A percentile compares a stretch with the other conserved stretches of the same genome.
phyloP scores from a whole-genome alignment of 2,329 filamentous ascomycete genomes.

The Cercospora sp. region DNA sequence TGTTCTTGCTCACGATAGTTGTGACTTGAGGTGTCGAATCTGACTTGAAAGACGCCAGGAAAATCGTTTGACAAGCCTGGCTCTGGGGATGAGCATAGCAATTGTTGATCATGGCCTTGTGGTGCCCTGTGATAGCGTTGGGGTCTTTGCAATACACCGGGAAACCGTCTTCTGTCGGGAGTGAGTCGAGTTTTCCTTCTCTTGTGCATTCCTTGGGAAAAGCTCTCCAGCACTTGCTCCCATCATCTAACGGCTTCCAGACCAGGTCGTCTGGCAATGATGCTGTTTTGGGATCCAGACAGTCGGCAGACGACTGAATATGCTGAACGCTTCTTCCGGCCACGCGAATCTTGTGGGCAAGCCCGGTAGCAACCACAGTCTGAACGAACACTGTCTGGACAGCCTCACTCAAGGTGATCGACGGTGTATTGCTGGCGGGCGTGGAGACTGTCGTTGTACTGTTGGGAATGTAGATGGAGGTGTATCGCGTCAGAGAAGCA shows the following conservation, averaged over 20 bases:
- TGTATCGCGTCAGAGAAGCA: neutral
- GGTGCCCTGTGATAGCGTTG: neutral
- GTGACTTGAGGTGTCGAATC: neutral
- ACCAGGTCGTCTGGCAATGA: neutral
- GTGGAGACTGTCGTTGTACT: neutral
- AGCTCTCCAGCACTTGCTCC: neutral
- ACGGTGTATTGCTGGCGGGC: neutral
- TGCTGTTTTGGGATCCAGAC: neutral
- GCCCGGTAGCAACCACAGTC: neutral
- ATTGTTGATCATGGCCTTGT: neutral
- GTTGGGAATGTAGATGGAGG: neutral
- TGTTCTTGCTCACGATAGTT: neutral
- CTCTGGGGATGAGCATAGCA: neutral
- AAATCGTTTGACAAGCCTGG: neutral
- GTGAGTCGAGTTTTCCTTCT: neutral
- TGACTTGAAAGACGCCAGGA: neutral
- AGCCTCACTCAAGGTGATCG: neutral
- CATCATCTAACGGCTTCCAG: neutral
- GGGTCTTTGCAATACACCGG: neutral
- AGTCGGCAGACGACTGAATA: neutral
- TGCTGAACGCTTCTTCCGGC: neutral
- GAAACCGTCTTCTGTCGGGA: neutral
- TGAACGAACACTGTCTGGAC: neutral
- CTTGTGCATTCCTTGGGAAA: neutral
- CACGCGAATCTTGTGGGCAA: neutral